A percentile compares a stretch with the other conserved stretches of the same genome.
phyloP scores from a whole-genome alignment of 768 basidiomycete genomes.

The Rhizopogon salebrosus region DNA sequence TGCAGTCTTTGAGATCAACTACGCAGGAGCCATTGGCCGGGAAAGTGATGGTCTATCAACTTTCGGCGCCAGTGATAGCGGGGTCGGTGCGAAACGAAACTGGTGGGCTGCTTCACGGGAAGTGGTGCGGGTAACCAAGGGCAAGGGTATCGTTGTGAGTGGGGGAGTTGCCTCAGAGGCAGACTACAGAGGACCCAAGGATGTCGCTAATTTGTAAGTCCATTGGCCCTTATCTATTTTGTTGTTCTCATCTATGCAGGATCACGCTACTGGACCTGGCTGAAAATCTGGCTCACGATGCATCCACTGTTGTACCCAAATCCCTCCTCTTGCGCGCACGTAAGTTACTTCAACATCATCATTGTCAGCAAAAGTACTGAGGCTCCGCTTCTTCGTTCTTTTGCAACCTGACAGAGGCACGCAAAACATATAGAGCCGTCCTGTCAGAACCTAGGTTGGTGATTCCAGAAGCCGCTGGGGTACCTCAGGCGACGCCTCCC shows the following conservation, averaged over 20 bases:
- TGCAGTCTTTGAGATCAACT: slow-evolving; percentile 77
- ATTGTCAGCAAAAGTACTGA: not conserved
- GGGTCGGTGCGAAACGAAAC: slow-evolving; percentile 58
- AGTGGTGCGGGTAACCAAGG: slow-evolving; percentile 74
- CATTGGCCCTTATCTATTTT: not conserved
- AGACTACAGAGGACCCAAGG: slow-evolving; percentile 66
- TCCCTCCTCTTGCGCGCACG: slow-evolving; percentile 70
- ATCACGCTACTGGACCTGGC: slow-evolving; percentile 62
- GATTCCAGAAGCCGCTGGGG: slow-evolving; percentile 32
- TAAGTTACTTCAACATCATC: slow-evolving; percentile 31
- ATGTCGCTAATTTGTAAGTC: slow-evolving; percentile 72
- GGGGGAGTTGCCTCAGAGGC: slow-evolving; percentile 57
- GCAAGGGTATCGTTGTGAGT: slow-evolving; percentile 69
- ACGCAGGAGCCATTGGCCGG: slow-evolving; percentile 67
- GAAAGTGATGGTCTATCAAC: slow-evolving; percentile 45
- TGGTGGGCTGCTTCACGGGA: slow-evolving; percentile 84
- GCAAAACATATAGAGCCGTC: slow-evolving; percentile 75
- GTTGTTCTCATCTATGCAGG: slow-evolving; percentile 30
- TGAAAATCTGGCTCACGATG: slow-evolving; percentile 63
- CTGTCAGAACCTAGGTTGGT: slow-evolving; percentile 71
- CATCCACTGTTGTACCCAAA: slow-evolving; percentile 55
- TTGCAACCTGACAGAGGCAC: slow-evolving; percentile 52
- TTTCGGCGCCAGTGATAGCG: slow-evolving; percentile 48
- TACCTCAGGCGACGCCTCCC: not conserved
- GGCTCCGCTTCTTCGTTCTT: not conserved